Base-by-base conservation (phyloP, 495 filamentous ascomycete species). In the Podospora pseudopauciseta region DNA sequence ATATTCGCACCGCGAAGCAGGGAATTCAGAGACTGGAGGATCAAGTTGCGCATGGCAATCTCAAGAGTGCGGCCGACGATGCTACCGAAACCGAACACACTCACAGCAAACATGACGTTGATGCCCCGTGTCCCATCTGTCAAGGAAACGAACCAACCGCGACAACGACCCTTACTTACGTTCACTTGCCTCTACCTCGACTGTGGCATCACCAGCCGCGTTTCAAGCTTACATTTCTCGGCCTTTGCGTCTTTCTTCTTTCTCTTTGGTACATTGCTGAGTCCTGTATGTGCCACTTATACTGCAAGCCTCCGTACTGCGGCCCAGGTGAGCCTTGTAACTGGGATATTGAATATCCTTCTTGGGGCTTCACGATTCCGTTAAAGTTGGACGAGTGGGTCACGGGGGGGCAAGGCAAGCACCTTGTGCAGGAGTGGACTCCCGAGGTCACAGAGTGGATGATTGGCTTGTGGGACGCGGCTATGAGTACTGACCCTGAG, bases 11-110 rank as follows among this genome's bases (percentile, higher is more conserved):
- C 26, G 86, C 91, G 23, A 89, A 88, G 68, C 82, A 85, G 62
- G 89, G 89, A 2, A 86, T 93, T 44, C 83, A 87, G 69, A 81
- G 85, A 18, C 79, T 92, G n/a, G 89, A 91, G 77, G 79, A 85
- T 39, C 82, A 86, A 65, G 79, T 91, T 34, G 81, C 80, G 32
- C 78, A 81, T 34, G 68, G 74, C 2, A 78, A 84, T n/a, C 68
- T 72, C 5, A 75, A 75, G 20, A 58, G 6, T 20, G n/a, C n/a
- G 55, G 23, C 55, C 5, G 55, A 26, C 15, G n/a, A 58, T 19
- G n/a, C 6, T 11, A 4, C 1, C 55, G 4, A 58, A 26, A 23
- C 55, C n/a, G 16, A 58, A 18, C n/a, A 64, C 26, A 68, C 63
- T 27, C 60, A 65, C 44, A 3, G 23, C 60, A 20, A 59, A 30